A percentile compares a stretch with the other conserved stretches of the same genome.
Evolutionary conservation across 352 stramenopile species (phyloP).

Genomic region (Phytophthora sp.): DNA sequence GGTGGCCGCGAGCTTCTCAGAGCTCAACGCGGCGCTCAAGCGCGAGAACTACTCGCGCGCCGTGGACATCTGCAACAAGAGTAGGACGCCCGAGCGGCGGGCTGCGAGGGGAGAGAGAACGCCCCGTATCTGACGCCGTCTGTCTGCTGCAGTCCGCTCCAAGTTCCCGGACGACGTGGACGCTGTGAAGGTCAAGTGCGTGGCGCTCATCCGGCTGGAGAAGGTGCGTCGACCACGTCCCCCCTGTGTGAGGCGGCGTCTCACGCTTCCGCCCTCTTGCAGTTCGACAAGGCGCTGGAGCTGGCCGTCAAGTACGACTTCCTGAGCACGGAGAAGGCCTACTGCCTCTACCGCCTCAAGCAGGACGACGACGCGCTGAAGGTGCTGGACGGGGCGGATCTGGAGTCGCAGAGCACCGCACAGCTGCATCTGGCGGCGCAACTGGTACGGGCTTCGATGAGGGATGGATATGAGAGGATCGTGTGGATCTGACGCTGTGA

Average conservation of each 20-base stretch:
- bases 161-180: slow-evolving; percentile 76
- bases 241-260: background rate
- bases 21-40: slow-evolving; percentile 80
- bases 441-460: slow-evolving; percentile 34
- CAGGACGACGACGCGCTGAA: slow-evolving; percentile 69
- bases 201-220: slow-evolving; percentile 80
- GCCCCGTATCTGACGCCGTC: slow-evolving; percentile 8
- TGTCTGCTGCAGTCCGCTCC: slow-evolving; percentile 56
- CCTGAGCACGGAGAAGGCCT: slow-evolving; percentile 68
- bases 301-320: slow-evolving; percentile 74
- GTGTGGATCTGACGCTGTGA: slow-evolving; percentile 1
- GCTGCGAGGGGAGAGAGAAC: background rate
- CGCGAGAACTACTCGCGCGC: slow-evolving; percentile 81
- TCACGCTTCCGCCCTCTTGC: slow-evolving; percentile 4
- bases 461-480: too few relatives aligned
- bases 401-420: slow-evolving; percentile 43
- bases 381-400: slow-evolving; percentile 32
- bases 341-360: slow-evolving; percentile 86
- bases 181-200: slow-evolving; percentile 83
- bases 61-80: slow-evolving; percentile 90
- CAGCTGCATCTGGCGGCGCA: slow-evolving; percentile 77
- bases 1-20: slow-evolving; percentile 62
- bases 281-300: slow-evolving; percentile 89
- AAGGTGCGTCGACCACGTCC: slow-evolving; percentile 46
- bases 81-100: slow-evolving; percentile 34